A percentile compares a stretch with the other conserved stretches of the same genome.
phyloP scores from a whole-genome alignment of 2,329 filamentous ascomycete species.

The Reticulascus tulasneorum region DNA sequence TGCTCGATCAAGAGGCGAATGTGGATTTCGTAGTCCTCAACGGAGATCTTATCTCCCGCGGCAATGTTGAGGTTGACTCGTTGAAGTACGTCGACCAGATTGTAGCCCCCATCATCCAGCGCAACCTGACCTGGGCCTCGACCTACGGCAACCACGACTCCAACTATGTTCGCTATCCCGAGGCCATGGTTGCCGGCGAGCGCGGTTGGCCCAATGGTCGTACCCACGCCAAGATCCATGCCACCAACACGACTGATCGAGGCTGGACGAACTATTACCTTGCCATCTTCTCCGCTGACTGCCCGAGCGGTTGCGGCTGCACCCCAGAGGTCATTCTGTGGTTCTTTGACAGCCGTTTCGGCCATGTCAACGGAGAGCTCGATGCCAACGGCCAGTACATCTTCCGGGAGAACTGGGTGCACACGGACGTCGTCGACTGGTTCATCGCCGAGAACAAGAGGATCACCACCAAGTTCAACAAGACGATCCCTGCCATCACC shows the following conservation, averaged over 20 bases:
- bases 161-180: no score
- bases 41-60: constrained; percentile 7
- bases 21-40: constrained; percentile 3
- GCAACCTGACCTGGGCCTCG: constrained; percentile 24
- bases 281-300: no score
- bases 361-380: constrained; percentile 35
- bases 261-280: no score
- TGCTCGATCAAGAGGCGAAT: constrained; percentile 4
- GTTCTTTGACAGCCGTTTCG: constrained; percentile 60
- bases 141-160: constrained; percentile 17
- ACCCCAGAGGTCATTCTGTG: constrained; percentile 52
- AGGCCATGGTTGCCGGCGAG: no score
- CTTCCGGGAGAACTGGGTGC: constrained; percentile 39
- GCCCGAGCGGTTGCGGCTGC: not conserved
- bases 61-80: constrained; percentile 1
- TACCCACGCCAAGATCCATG: no score
- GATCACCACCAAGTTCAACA: constrained; percentile 26
- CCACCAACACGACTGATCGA: no score
- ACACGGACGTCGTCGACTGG: constrained; percentile 40
- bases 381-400: constrained; percentile 17
- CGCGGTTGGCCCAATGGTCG: no score
- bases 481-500: constrained; percentile 38
- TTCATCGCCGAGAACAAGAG: constrained; percentile 30
- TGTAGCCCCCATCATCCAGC: constrained; percentile 34
- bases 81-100: constrained; percentile 7